A percentile compares a stretch with the other conserved stretches of the same genome.
These are phyloP conservation scores for Collybiopsis confluens DNA, from an alignment of 768 basidiomycete species.

Conservation along the genomic window DNA sequence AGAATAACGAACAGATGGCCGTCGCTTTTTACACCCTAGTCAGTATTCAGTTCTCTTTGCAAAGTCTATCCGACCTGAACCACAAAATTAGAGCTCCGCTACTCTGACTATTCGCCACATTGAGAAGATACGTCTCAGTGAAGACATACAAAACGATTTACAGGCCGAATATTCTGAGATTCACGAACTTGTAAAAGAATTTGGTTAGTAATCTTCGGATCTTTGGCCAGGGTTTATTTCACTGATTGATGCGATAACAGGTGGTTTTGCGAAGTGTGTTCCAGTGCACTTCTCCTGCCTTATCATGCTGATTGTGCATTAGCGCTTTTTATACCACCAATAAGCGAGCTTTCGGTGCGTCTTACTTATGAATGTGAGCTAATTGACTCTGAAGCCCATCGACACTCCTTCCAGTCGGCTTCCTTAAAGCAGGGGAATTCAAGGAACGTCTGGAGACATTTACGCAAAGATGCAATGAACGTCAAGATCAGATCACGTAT, in stretches of 20 bases:
- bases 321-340: background rate
- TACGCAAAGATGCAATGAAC: background rate
- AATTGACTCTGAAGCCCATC: too few relatives aligned
- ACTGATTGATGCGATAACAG: background rate
- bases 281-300: background rate
- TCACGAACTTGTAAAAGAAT: background rate
- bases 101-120: background rate
- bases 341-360: background rate
- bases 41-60: background rate
- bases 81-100: too few relatives aligned
- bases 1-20: background rate
- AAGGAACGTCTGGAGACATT: background rate
- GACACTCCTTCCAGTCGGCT: background rate
- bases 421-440: background rate
- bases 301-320: background rate
- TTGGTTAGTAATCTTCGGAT: background rate
- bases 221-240: too few relatives aligned
- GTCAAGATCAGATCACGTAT: background rate
- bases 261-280: background rate
- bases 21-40: background rate
- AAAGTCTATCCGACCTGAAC: background rate
- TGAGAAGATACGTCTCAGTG: background rate
- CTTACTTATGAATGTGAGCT: background rate
- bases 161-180: background rate
- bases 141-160: background rate